These are phyloP conservation scores for Kodamaea leandrae DNA, from an alignment of 805 yeast species.

Conservation along the genomic window DNA sequence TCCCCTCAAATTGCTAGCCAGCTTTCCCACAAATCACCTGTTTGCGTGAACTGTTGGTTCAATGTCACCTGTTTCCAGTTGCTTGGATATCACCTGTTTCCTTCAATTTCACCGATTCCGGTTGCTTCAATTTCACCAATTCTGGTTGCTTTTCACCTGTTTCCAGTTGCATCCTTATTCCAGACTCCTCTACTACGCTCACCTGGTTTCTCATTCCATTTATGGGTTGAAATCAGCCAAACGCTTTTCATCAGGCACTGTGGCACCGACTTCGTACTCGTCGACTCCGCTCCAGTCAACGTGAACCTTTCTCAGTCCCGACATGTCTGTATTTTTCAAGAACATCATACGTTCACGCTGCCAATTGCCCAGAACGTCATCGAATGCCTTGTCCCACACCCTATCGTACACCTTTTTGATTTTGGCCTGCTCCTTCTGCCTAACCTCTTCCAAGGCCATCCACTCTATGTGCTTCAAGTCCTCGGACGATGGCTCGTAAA, in stretches of 20 bases:
- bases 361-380: constrained; percentile 75
- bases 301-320: constrained; percentile 43
- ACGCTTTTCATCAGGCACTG: constrained; percentile 27
- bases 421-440: constrained; percentile 60
- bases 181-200: too few relatives aligned
- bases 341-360: constrained; percentile 62
- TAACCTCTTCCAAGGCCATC: constrained; percentile 78
- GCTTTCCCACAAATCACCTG: too few relatives aligned
- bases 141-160: too few relatives aligned
- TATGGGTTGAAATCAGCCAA: constrained; percentile 44
- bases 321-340: constrained; percentile 73
- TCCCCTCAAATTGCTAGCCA: too few relatives aligned
- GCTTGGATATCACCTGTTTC: too few relatives aligned
- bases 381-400: constrained; percentile 76
- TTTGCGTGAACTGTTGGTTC: too few relatives aligned
- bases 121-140: too few relatives aligned
- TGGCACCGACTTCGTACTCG: constrained; percentile 33
- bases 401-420: constrained; percentile 63
- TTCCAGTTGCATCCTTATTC: too few relatives aligned
- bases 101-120: too few relatives aligned
- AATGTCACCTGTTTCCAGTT: too few relatives aligned
- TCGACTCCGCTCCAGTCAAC: constrained; percentile 75
- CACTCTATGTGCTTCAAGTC: constrained; percentile 85
- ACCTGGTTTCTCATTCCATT: not conserved
- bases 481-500: constrained; percentile 92